Conservation (phyloP, 306 rosid genomes). For the Senna tora region DNA sequence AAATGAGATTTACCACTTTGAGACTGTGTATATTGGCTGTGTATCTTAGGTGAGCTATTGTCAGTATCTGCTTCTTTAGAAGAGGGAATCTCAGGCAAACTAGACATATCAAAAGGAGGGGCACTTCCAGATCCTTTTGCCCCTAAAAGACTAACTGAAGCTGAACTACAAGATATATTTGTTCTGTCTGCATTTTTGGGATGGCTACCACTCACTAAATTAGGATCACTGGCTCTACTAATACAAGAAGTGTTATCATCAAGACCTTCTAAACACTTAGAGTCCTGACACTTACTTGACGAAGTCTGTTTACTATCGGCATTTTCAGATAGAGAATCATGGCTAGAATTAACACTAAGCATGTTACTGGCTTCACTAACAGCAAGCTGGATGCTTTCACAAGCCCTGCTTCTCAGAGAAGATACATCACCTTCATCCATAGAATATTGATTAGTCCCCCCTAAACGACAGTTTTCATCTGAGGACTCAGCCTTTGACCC, state of each 20-base stretch:
- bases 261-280: slow-evolving; percentile 57
- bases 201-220: slow-evolving; percentile 44
- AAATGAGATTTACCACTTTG: slow-evolving; percentile 9
- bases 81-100: slow-evolving; percentile 46
- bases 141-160: slow-evolving; percentile 57
- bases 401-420: slow-evolving; percentile 53
- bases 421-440: slow-evolving; percentile 51
- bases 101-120: slow-evolving; percentile 45
- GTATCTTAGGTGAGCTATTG: slow-evolving; percentile 44
- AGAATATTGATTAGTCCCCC: slow-evolving; percentile 55
- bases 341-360: slow-evolving; percentile 49
- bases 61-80: slow-evolving; percentile 49
- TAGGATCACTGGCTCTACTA: slow-evolving; percentile 59
- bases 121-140: slow-evolving; percentile 53
- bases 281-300: slow-evolving; percentile 44
- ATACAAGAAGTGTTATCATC: slow-evolving; percentile 64
- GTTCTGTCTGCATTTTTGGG: slow-evolving; percentile 48
- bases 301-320: slow-evolving; percentile 55
- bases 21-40: slow-evolving; percentile 25
- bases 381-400: slow-evolving; percentile 53
- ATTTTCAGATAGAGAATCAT: slow-evolving; percentile 74
- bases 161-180: slow-evolving; percentile 48
- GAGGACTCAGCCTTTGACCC: slow-evolving; percentile 69
- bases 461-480: slow-evolving; percentile 70
- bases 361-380: slow-evolving; percentile 63